A percentile compares a stretch with the other conserved stretches of the same genome.
Evolutionary conservation across 1,139 yeast species (phyloP).

Genomic region (Blastobotrys arbuscula): DNA sequence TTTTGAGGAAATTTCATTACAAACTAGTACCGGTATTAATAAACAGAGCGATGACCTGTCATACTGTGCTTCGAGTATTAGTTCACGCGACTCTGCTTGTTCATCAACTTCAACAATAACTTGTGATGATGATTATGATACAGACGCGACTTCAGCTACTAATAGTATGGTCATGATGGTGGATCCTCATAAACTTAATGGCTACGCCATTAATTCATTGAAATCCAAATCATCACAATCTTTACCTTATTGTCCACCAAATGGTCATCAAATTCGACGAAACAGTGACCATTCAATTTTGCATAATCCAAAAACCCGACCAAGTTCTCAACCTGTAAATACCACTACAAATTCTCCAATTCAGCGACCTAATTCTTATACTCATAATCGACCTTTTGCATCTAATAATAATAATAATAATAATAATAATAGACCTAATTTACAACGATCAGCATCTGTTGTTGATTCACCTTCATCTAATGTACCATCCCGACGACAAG

Average conservation of each 20-base stretch:
- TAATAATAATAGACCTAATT: neutral
- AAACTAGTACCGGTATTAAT: neutral
- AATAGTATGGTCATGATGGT: constrained; percentile 7
- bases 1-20: constrained; percentile 28
- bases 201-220: constrained; percentile 22
- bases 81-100: constrained; percentile 15
- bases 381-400: constrained; percentile 1
- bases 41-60: neutral
- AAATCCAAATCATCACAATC: constrained; percentile 16
- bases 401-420: neutral
- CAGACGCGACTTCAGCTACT: constrained; percentile 11
- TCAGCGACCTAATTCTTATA: too few species aligned
- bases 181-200: constrained; percentile 20
- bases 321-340: neutral
- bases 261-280: neutral
- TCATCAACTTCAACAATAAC: constrained; percentile 7
- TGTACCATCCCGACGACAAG: constrained; percentile 9
- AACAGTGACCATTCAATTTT: neutral
- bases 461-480: neutral
- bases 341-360: neutral
- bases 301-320: neutral
- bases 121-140: constrained; percentile 13
- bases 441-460: neutral
- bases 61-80: constrained; percentile 12
- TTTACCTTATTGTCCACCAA: neutral